A percentile compares a stretch with the other conserved stretches of the same genome.
These are phyloP conservation scores for Hsuehochloa calcarea DNA, from an alignment of 176 grass and related monocot species.

Conservation along the genomic window DNA sequence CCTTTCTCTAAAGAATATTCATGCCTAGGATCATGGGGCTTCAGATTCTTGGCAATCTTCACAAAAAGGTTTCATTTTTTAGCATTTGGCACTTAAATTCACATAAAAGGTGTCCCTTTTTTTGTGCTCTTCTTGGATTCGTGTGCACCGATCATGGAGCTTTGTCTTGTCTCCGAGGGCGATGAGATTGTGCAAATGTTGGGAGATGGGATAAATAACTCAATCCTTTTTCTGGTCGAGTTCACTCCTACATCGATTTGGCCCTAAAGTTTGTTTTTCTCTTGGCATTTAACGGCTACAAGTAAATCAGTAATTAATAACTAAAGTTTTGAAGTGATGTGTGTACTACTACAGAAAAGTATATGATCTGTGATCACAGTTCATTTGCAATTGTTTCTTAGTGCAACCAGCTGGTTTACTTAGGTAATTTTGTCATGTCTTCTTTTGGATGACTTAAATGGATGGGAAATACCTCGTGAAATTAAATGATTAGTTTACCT, in stretches of 20 bases:
- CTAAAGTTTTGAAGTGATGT: not conserved
- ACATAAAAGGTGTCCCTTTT: slow-evolving; percentile 8
- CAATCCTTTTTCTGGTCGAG: not conserved
- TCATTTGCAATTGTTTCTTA: not conserved
- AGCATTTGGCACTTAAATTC: slow-evolving; percentile 1
- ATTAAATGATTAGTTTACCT: not conserved
- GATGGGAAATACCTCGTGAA: not conserved
- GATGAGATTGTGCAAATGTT: slow-evolving; percentile 4
- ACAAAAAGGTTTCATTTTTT: not conserved
- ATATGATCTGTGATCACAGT: not conserved
- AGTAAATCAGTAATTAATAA: not conserved
- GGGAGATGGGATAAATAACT: not conserved
- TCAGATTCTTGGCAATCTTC: not conserved
- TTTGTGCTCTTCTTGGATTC: not conserved
- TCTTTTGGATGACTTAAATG: not conserved
- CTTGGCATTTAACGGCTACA: not conserved
- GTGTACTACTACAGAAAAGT: not conserved
- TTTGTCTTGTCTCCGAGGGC: not conserved
- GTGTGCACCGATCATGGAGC: not conserved
- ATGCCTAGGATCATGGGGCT: slow-evolving; percentile 5
- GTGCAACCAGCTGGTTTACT: not conserved
- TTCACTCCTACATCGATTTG: not conserved
- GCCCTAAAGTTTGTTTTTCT: not conserved
- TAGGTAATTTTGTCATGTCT: not conserved
- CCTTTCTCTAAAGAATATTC: not conserved